These are phyloP conservation scores for Ascochyta lentis DNA, from an alignment of 2,329 filamentous ascomycete genomes.

Conservation along the genomic window DNA sequence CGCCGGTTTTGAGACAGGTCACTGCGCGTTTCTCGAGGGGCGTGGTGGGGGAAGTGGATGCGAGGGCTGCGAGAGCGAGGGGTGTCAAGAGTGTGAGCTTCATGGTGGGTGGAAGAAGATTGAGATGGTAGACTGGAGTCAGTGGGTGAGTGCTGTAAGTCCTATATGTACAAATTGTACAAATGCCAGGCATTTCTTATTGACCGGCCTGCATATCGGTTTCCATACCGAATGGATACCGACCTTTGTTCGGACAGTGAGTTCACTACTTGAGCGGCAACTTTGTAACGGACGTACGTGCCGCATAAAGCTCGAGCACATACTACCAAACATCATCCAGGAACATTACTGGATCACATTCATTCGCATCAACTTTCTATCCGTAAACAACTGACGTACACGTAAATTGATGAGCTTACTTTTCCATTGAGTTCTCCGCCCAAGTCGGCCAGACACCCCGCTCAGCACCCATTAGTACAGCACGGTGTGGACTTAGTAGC, in stretches of 20 bases:
- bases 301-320: not conserved
- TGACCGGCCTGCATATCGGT: not conserved
- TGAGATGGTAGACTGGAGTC: not conserved
- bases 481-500: conserved; percentile 5
- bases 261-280: not conserved
- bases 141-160: too few relatives aligned
- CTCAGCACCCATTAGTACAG: not conserved
- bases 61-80: conserved; percentile 1
- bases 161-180: too few relatives aligned
- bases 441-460: not conserved
- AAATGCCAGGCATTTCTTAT: not conserved
- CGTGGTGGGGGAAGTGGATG: conserved; percentile 3
- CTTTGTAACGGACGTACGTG: not conserved
- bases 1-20: conserved; percentile 50
- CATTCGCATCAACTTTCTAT: not conserved
- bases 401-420: not conserved
- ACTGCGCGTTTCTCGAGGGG: conserved; percentile 34
- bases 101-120: not conserved
- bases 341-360: not conserved
- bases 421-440: conserved; percentile 9
- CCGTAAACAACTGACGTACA: not conserved
- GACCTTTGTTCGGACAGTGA: not conserved
- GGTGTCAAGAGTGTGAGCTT: conserved; percentile 6
- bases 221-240: not conserved
- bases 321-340: not conserved